Evolutionary conservation across 495 filamentous ascomycete genomes (phyloP), one percentile per base, ranked within the genome.

Genomic region (Penicillium macrosclerotiorum): DNA sequence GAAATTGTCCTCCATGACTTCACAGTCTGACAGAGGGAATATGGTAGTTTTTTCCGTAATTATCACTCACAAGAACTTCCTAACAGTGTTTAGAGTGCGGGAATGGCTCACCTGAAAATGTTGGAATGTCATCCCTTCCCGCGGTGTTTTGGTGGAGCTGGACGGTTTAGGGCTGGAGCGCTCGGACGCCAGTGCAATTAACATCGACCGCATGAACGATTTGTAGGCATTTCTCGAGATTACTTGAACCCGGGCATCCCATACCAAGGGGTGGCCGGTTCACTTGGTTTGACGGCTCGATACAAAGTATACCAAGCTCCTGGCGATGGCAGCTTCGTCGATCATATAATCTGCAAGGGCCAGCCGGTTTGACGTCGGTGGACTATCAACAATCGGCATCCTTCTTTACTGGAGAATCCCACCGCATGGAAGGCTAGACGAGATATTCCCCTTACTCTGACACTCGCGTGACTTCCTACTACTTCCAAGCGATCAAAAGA

Each of bases 121-220:
- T 7, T 42, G 36, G 57, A 57, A 61, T 61, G 58, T 23, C 27
- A 61, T 58, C 58, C 58, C 58, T 61, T 58, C 51, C 48, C 54
- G 42, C 33, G 19, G 24, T 57, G 47, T 52, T 51, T 52, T 25
- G 47, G 30, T 27, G 4, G 11, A 25, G 34, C 47, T 23, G 41
- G 48, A 45, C n/a, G 40, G 38, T 36, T 27, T 57, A 57, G 44
- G 47, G 51, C 45, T 51, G 23, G 8, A 14, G n/a, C 47, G n/a
- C n/a, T n/a, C 37, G 11, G 8, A 27, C 35, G 23, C 30, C 13
- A 12, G 16, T 36, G 18, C n/a, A 35, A 5, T 34, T 14, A 26
- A 19, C 3, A n/a, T 22, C 23, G 35, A n/a, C n/a, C 43, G 18
- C 45, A 16, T 19, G 34, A 42, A 14, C 16, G 7, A 46, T 42